These are phyloP conservation scores for Vitellaria paradoxa DNA, from an alignment of 179 eudicot species.

Conservation along the genomic window DNA sequence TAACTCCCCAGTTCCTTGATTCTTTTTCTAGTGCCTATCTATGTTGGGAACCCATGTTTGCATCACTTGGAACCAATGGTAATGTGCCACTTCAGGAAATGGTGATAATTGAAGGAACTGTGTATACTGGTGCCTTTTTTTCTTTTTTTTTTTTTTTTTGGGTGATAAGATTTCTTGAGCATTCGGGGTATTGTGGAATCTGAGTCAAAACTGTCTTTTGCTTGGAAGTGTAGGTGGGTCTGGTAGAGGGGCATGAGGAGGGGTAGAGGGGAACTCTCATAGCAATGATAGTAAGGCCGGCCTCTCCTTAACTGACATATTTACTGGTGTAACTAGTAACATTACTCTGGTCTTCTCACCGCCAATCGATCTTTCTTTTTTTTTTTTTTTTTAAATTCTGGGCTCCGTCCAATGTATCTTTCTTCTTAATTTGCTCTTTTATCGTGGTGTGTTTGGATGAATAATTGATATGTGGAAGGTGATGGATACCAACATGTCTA, in stretches of 20 bases:
- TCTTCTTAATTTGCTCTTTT: neutral
- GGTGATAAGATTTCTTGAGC: neutral
- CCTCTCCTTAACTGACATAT: too few species aligned
- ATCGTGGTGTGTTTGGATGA: too few species aligned
- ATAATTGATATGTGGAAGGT: neutral
- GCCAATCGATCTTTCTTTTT: too few species aligned
- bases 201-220: neutral
- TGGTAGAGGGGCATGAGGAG: neutral
- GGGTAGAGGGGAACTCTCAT: neutral
- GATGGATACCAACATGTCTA: neutral
- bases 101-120: neutral
- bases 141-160: neutral
- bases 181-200: constrained; percentile 7
- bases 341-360: too few species aligned
- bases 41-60: constrained; percentile 3
- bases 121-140: neutral
- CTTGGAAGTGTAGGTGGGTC: neutral
- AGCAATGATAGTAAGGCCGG: neutral
- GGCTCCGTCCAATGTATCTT: neutral
- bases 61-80: constrained; percentile 8
- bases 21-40: constrained; percentile 11
- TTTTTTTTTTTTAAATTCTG: neutral
- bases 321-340: too few species aligned
- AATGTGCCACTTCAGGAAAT: constrained; percentile 17
- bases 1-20: neutral